phyloP scores from a whole-genome alignment of 2,329 filamentous ascomycete species.

The Colletotrichum sp. region DNA sequence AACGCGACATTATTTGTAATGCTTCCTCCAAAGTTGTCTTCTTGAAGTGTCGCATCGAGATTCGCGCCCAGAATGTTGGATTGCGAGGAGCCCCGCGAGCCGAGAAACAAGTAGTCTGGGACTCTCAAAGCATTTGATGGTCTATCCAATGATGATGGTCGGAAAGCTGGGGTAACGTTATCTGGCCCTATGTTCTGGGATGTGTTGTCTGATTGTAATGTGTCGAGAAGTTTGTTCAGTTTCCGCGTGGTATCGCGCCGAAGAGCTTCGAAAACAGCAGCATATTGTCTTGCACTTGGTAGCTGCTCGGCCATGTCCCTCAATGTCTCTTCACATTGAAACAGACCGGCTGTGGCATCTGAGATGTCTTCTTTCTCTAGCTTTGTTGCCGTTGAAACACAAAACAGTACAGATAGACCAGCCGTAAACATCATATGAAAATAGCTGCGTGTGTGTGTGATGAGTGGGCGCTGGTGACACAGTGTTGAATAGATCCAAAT shows the following conservation, averaged over 20 bases:
- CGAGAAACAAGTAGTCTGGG: not conserved
- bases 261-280: constrained; percentile 29
- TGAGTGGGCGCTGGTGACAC: constrained; percentile 32
- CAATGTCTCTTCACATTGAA: constrained; percentile 26
- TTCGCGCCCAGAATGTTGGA: not conserved
- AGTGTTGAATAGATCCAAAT: constrained; percentile 43
- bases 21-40: not conserved
- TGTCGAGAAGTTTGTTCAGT: not conserved
- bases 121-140: not conserved
- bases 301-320: constrained; percentile 28
- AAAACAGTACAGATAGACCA: constrained; percentile 41
- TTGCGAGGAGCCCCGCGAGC: not conserved
- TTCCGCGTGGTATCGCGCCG: constrained; percentile 24
- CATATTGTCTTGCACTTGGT: constrained; percentile 29
- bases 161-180: not conserved
- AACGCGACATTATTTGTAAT: not conserved
- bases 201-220: not conserved
- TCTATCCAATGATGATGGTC: not conserved
- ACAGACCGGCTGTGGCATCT: constrained; percentile 4
- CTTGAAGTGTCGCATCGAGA: not conserved
- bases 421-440: constrained; percentile 53
- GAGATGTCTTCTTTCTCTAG: not conserved
- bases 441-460: constrained; percentile 51
- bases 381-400: constrained; percentile 18
- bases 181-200: not conserved